These are phyloP conservation scores for Phytophthora vignae DNA, from an alignment of 352 stramenopile genomes.

Conservation along the genomic window DNA sequence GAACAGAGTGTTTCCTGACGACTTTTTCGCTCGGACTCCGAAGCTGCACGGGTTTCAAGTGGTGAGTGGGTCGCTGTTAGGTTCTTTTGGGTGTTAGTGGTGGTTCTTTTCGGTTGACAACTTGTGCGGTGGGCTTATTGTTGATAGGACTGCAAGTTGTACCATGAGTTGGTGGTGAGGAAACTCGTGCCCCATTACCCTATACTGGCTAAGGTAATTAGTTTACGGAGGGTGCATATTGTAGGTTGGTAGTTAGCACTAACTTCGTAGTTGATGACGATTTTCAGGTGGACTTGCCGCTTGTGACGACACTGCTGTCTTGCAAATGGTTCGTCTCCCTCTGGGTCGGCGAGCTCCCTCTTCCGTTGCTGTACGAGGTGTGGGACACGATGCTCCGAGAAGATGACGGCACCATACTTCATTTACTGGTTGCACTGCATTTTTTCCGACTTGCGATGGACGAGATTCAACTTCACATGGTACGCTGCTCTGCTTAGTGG, in stretches of 20 bases:
- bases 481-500: slow-evolving; percentile 15
- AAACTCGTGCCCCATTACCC: slow-evolving; percentile 64
- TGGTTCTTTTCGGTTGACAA: slow-evolving; percentile 3
- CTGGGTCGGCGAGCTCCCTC: slow-evolving; percentile 70
- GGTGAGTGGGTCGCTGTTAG: slow-evolving; percentile 23
- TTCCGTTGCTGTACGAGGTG: slow-evolving; percentile 52
- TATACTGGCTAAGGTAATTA: slow-evolving; percentile 52
- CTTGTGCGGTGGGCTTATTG: background rate
- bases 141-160: slow-evolving; percentile 66
- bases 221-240: background rate
- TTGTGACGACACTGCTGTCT: slow-evolving; percentile 68
- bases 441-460: slow-evolving; percentile 62
- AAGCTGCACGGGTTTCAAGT: slow-evolving; percentile 84
- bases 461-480: slow-evolving; percentile 48
- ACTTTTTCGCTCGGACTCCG: slow-evolving; percentile 73
- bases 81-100: background rate
- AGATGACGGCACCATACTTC: slow-evolving; percentile 60
- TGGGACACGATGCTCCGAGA: slow-evolving; percentile 73
- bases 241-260: background rate
- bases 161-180: slow-evolving; percentile 54
- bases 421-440: slow-evolving; percentile 67
- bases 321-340: slow-evolving; percentile 85
- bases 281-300: slow-evolving; percentile 58
- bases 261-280: background rate
- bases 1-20: slow-evolving; percentile 68